Evolutionary conservation across 805 yeast species (phyloP), one percentile per base, ranked within the genome.

Genomic region (Debaryomyces maramus): DNA sequence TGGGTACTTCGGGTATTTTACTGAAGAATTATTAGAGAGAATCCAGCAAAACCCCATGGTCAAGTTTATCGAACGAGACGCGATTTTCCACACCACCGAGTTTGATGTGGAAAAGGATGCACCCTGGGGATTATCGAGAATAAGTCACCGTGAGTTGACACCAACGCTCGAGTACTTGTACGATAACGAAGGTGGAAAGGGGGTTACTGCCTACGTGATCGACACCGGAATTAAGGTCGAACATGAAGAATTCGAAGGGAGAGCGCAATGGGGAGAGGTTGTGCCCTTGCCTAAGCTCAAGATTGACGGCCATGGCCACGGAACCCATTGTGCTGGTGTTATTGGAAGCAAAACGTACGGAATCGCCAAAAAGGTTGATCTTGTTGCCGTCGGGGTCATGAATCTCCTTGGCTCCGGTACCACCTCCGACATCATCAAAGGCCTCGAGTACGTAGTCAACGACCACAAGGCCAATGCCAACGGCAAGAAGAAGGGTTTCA

Each of bases 311-410:
- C 82, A 83, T 50, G 97, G 97, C 0, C 97, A 89, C 59, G 97
- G 96, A 0, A 88, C 97, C 1, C 97, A 89, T 61, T 95, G 90
- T 34, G 96, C 97, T 0, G 97, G 97, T 3, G 67, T 88, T 9
- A 75, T 88, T 40, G 96, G 91, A 0, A 86, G 96, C 2, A 71
- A 65, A 38, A 78, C 81, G 2, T 89, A 70, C 64, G 97, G 97
- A 5, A 93, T 88, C 3, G 88, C 96, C 13, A 89, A 90, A 58
- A 52, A 61, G 17, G 72, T 66, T 19, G 51, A 61, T 14, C 49
- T 67, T 26, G 70, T 66, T n/a, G 72, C 72, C 16, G 65, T 67
- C 26, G 63, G 67, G 36, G 73, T 67, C 20, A 62, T 67, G 70
- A 63, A 62, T 43, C 53, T 63, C 15, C 54, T 63, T 38, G 73